phyloP scores from a whole-genome alignment of 768 basidiomycete genomes.

The Filobasidium wieringae region DNA sequence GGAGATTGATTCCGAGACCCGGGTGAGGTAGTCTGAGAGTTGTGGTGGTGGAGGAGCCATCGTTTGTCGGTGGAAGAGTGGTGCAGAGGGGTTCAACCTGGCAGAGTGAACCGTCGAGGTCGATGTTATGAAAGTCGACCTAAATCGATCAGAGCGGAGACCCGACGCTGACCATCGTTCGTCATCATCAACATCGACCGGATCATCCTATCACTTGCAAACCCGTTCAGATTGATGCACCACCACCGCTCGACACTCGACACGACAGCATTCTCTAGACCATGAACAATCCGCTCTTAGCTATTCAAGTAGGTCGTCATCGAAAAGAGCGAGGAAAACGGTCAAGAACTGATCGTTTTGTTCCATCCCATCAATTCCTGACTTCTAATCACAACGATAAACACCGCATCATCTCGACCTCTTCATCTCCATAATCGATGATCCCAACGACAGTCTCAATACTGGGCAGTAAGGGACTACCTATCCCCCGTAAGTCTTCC shows the following conservation, averaged over 20 bases:
- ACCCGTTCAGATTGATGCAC: background rate
- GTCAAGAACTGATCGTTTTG: background rate
- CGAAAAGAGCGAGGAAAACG: background rate
- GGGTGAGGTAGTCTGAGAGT: background rate
- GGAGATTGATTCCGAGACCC: background rate
- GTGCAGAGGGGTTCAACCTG: too few species aligned
- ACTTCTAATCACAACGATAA: background rate
- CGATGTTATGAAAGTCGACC: background rate
- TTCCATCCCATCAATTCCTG: background rate
- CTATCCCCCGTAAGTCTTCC: constrained; percentile 46
- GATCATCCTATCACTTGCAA: background rate
- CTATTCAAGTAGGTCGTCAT: constrained; percentile 34
- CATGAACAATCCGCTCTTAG: constrained; percentile 36
- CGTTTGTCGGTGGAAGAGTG: background rate
- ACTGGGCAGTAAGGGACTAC: constrained; percentile 87
- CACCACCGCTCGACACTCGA: background rate
- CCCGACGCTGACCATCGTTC: background rate
- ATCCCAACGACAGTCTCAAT: constrained; percentile 56
- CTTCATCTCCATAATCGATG: background rate
- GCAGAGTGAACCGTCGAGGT: too few species aligned
- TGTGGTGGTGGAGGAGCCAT: background rate
- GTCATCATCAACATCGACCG: background rate
- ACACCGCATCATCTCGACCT: background rate
- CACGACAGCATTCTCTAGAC: background rate
- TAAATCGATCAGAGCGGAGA: background rate